Evolutionary conservation across 2,329 filamentous ascomycete species (phyloP).

Genomic region (Hirsutella rhossiliensis): DNA sequence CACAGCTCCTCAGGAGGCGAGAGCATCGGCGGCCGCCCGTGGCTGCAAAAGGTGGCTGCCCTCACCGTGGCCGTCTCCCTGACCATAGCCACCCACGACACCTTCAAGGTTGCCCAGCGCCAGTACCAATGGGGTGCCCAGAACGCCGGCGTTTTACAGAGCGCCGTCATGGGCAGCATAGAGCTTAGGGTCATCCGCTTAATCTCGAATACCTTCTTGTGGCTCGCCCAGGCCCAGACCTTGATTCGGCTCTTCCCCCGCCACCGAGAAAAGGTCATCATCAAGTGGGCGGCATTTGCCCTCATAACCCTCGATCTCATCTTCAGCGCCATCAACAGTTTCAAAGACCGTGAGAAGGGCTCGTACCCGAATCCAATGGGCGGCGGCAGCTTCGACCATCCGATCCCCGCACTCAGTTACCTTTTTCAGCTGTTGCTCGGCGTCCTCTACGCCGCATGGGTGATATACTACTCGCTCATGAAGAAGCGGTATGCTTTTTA

Average conservation of each 20-base stretch:
- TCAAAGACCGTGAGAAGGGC: slow-evolving; percentile 37
- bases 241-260: slow-evolving; percentile 90
- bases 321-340: slow-evolving; percentile 87
- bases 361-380: slow-evolving; percentile 47
- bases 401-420: slow-evolving; percentile 83
- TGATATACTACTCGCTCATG: slow-evolving; percentile 85
- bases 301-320: slow-evolving; percentile 83
- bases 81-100: slow-evolving; percentile 86
- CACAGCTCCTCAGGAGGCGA: slow-evolving; percentile 68
- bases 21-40: slow-evolving; percentile 81
- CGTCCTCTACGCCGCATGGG: slow-evolving; percentile 83
- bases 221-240: slow-evolving; percentile 95
- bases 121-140: slow-evolving; percentile 74
- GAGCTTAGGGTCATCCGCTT: slow-evolving; percentile 85
- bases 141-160: slow-evolving; percentile 65
- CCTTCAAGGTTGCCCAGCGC: slow-evolving; percentile 68
- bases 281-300: slow-evolving; percentile 96
- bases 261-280: slow-evolving; percentile 94
- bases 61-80: slow-evolving; percentile 70
- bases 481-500: slow-evolving; percentile 88
- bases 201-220: slow-evolving; percentile 91
- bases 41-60: slow-evolving; percentile 77
- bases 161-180: slow-evolving; percentile 68
- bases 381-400: slow-evolving; percentile 71
- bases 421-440: slow-evolving; percentile 81